Conservation (phyloP, 169 alveolate genomes). For the Plasmodium vinckei region DNA sequence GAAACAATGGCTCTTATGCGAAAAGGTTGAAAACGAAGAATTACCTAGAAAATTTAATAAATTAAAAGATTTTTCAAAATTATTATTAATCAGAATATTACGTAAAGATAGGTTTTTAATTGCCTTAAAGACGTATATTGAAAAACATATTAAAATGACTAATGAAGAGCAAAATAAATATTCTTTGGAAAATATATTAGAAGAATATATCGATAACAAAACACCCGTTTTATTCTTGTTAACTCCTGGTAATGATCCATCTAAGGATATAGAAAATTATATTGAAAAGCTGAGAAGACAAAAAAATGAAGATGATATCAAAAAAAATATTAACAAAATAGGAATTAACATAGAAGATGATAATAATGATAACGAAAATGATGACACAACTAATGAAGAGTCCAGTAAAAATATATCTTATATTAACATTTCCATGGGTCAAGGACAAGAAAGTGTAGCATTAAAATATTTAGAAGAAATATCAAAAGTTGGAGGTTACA, state of each 20-base stretch:
- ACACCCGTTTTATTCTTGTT: conserved; percentile 96
- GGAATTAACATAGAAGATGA: conserved; percentile 77
- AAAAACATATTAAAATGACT: conserved; percentile 91
- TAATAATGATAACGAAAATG: conserved; percentile 57
- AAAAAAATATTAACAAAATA: background rate
- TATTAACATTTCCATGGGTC: conserved; percentile 97
- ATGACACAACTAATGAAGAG: conserved; percentile 25
- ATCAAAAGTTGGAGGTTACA: conserved; percentile 95
- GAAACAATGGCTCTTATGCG: conserved; percentile 96
- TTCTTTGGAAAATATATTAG: conserved; percentile 91
- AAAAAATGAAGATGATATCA: background rate
- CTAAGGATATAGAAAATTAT: conserved; percentile 90
- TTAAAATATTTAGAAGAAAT: conserved; percentile 93
- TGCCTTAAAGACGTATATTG: conserved; percentile 93
- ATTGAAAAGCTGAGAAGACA: conserved; percentile 21
- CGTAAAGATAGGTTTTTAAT: conserved; percentile 96
- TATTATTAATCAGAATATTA: conserved; percentile 93
- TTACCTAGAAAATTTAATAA: conserved; percentile 94
- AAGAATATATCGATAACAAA: conserved; percentile 91
- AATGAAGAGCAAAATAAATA: conserved; percentile 94
- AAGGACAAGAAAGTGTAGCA: conserved; percentile 97
- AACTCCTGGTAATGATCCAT: conserved; percentile 96
- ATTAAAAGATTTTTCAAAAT: conserved; percentile 92
- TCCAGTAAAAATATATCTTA: conserved; percentile 91
- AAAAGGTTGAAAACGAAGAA: conserved; percentile 96